Evolutionary conservation across 345 rosid species (phyloP).

Genomic region (Orychophragmus violaceus): DNA sequence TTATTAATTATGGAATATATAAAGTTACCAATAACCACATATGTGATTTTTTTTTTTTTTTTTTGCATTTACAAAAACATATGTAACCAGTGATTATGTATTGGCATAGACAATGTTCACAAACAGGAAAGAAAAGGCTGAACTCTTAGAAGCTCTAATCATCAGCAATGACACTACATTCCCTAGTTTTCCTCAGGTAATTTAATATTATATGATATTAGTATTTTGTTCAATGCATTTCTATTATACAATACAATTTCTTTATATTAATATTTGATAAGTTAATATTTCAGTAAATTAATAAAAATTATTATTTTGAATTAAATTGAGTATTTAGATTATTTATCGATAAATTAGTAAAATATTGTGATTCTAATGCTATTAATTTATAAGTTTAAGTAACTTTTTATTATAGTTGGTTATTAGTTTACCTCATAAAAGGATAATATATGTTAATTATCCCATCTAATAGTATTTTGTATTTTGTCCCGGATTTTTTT

Average conservation of each 20-base stretch:
- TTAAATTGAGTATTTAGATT: too few relatives aligned
- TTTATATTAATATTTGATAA: too few relatives aligned
- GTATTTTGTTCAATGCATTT: background rate
- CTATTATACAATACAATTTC: too few relatives aligned
- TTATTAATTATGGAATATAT: background rate
- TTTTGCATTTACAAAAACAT: background rate
- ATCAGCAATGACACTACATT: slow-evolving; percentile 50
- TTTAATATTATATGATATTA: background rate
- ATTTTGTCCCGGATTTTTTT: too few relatives aligned
- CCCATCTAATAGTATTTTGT: background rate
- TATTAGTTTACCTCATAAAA: background rate
- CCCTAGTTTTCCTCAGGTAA: slow-evolving; percentile 59
- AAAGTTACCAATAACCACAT: background rate
- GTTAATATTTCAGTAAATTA: too few relatives aligned
- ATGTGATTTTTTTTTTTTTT: background rate
- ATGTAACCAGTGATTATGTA: background rate
- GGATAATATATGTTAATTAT: background rate
- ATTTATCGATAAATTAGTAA: too few relatives aligned
- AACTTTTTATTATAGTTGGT: too few relatives aligned
- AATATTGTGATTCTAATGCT: too few relatives aligned
- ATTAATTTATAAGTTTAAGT: too few relatives aligned
- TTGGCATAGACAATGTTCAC: slow-evolving; percentile 59
- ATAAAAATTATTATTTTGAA: too few relatives aligned
- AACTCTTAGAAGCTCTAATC: slow-evolving; percentile 61
- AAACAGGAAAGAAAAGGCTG: slow-evolving; percentile 65